Evolutionary conservation across 2,329 filamentous ascomycete species (phyloP).

Genomic region (Diaporthe vexans): DNA sequence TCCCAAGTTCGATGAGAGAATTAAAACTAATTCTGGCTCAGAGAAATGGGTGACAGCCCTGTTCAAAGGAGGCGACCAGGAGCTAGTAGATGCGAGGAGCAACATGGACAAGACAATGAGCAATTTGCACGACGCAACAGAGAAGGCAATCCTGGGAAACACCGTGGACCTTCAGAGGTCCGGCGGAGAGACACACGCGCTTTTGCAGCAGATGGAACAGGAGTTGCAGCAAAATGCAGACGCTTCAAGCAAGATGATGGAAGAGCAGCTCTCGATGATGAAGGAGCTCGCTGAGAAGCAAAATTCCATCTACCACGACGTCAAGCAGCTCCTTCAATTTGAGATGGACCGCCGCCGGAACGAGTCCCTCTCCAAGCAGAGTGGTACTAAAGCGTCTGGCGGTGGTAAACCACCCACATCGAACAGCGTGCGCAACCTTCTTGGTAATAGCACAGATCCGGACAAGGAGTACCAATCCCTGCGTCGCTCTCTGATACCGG

Average conservation of each 20-base stretch:
- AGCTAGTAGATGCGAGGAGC: not conserved
- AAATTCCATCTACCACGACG: not conserved
- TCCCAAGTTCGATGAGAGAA: too few species aligned
- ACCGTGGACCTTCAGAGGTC: not conserved
- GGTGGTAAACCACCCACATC: not conserved
- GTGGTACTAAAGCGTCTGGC: not conserved
- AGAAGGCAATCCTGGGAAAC: constrained; percentile 4
- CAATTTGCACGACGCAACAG: not conserved
- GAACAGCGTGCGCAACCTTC: not conserved
- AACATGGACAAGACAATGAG: constrained; percentile 5
- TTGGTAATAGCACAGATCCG: not conserved
- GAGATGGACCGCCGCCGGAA: constrained; percentile 4
- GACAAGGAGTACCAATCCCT: constrained; percentile 6
- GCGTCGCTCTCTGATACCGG: not conserved
- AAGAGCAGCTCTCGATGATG: constrained; percentile 6
- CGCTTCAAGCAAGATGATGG: not conserved
- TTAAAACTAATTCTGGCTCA: not conserved
- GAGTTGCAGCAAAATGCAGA: constrained; percentile 3
- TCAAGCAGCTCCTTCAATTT: constrained; percentile 4
- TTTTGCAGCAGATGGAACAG: constrained; percentile 19
- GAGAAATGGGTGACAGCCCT: constrained; percentile 3
- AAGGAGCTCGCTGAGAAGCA: constrained; percentile 7
- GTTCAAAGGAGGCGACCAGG: constrained; percentile 11
- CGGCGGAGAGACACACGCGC: not conserved
- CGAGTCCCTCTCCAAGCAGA: not conserved